Conservation (phyloP, 345 rosid genomes). For the Rhodomyrtus tomentosa region DNA sequence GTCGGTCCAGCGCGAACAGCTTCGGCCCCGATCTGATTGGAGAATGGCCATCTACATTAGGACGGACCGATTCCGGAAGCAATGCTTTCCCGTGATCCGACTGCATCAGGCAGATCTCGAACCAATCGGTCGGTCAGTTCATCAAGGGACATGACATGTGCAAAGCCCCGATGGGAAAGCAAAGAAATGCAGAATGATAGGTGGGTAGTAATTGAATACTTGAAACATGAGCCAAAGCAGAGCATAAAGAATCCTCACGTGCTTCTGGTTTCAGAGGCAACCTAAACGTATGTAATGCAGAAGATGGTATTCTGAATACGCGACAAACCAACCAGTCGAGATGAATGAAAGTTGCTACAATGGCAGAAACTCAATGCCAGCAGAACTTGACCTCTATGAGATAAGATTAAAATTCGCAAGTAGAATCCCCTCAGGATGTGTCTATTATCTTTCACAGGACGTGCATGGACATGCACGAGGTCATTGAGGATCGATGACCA, state of each 20-base stretch:
- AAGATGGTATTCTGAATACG: not conserved
- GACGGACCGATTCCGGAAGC: not conserved
- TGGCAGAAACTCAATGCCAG: not conserved
- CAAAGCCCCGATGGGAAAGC: not conserved
- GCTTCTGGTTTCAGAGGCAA: not conserved
- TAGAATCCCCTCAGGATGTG: not conserved
- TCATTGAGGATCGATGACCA: not conserved
- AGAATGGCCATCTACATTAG: not conserved
- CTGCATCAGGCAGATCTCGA: not conserved
- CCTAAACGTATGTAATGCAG: not conserved
- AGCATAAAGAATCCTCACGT: not conserved
- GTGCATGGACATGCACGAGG: not conserved
- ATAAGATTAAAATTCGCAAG: not conserved
- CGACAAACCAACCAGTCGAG: not conserved
- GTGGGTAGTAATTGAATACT: not conserved
- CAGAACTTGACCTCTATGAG: not conserved
- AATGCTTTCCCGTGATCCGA: not conserved
- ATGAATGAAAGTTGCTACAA: not conserved
- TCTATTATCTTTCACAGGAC: not conserved
- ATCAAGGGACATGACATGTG: not conserved
- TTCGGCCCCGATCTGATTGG: not conserved
- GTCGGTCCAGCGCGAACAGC: not conserved
- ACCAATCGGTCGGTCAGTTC: not conserved
- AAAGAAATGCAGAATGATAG: not conserved
- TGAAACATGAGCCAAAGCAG: not conserved